Evolutionary conservation across 2,329 filamentous ascomycete species (phyloP).

Genomic region (Microascus cirrosus): DNA sequence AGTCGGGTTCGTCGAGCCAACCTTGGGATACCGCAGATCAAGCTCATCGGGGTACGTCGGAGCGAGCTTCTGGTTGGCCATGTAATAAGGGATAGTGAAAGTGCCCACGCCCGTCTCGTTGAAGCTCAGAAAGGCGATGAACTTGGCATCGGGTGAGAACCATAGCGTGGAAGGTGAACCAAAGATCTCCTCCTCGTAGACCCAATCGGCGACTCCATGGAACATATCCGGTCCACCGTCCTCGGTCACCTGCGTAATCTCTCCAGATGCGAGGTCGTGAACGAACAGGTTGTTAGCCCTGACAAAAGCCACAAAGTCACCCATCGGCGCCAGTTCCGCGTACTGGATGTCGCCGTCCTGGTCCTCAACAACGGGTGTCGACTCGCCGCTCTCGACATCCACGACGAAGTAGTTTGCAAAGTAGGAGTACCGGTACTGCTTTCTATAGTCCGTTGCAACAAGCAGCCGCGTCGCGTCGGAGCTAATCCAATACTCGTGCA

Average conservation of each 20-base stretch:
- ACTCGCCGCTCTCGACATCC: conserved; percentile 44
- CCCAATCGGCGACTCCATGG: conserved; percentile 62
- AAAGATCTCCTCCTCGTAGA: conserved; percentile 63
- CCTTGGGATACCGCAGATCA: conserved; percentile 57
- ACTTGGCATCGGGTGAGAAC: conserved; percentile 85
- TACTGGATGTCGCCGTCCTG: conserved; percentile 58
- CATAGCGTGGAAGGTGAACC: conserved; percentile 68
- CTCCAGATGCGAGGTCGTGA: conserved; percentile 24
- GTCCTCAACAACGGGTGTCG: conserved; percentile 42
- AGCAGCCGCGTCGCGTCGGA: conserved; percentile 47
- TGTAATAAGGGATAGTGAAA: conserved; percentile 56
- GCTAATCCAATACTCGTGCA: conserved; percentile 50
- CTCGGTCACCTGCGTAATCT: conserved; percentile 43
- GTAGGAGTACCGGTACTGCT: conserved; percentile 58
- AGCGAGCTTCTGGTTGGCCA: conserved; percentile 43
- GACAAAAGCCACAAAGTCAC: conserved; percentile 54
- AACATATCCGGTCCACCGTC: conserved; percentile 52
- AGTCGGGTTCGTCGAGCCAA: conserved; percentile 55
- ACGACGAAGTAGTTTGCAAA: conserved; percentile 56
- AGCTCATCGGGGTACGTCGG: conserved; percentile 52
- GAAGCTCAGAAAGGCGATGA: conserved; percentile 78
- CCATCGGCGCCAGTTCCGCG: conserved; percentile 46
- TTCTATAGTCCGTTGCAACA: conserved; percentile 54
- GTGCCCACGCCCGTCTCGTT: conserved; percentile 64
- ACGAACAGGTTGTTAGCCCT: conserved; percentile 55